These are phyloP conservation scores for Suillus paluster DNA, from an alignment of 768 basidiomycete genomes.

Conservation along the genomic window DNA sequence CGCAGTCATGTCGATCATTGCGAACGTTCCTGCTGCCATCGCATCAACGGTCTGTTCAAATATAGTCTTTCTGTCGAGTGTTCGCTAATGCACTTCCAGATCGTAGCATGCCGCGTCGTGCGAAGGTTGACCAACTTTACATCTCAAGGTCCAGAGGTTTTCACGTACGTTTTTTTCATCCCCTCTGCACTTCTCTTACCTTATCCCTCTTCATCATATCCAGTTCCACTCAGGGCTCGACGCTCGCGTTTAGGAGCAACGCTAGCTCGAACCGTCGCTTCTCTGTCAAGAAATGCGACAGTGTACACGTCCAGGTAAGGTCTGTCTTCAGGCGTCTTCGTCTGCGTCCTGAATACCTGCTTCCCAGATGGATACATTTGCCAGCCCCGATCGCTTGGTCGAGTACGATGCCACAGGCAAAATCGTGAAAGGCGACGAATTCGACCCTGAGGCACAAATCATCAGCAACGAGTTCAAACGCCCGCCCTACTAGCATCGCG, in stretches of 20 bases:
- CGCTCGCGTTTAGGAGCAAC: slow-evolving; percentile 61
- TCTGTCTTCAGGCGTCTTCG: background rate
- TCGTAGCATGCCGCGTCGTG: slow-evolving; percentile 66
- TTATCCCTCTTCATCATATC: slow-evolving; percentile 15
- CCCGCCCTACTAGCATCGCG: slow-evolving; percentile 43
- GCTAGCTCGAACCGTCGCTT: slow-evolving; percentile 28
- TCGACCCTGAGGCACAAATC: slow-evolving; percentile 63
- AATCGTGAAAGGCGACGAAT: slow-evolving; percentile 46
- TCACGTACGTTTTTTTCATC: slow-evolving; percentile 48
- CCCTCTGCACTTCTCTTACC: slow-evolving; percentile 12
- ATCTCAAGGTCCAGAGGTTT: slow-evolving; percentile 50
- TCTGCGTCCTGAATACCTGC: slow-evolving; percentile 9
- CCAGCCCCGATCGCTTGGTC: slow-evolving; percentile 47
- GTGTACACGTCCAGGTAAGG: slow-evolving; percentile 64
- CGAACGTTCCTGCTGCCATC: slow-evolving; percentile 74
- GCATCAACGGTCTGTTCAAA: slow-evolving; percentile 58
- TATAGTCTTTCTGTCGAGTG: background rate
- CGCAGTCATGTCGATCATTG: slow-evolving; percentile 74
- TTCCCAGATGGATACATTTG: slow-evolving; percentile 70
- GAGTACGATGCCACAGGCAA: slow-evolving; percentile 66
- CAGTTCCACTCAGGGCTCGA: slow-evolving; percentile 51
- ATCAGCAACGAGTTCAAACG: slow-evolving; percentile 69
- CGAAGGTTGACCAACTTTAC: slow-evolving; percentile 67
- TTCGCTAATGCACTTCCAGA: slow-evolving; percentile 41
- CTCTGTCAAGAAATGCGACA: slow-evolving; percentile 46